Evolutionary conservation across 106 monocot genomes (phyloP).

Genomic region (Dendrobium nobile): DNA sequence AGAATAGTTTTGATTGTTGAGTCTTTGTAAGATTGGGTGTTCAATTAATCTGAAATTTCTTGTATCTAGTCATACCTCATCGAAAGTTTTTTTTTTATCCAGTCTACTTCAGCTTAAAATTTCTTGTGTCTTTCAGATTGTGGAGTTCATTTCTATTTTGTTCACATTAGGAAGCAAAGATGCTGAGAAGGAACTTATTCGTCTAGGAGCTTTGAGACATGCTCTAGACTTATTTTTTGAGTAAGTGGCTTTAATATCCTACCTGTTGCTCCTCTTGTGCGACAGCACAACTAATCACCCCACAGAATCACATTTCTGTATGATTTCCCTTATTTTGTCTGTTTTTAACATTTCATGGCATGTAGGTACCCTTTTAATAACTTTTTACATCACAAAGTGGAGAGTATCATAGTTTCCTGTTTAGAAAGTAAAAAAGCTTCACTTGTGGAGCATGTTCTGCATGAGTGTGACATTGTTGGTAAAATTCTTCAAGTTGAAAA

Average conservation of each 20-base stretch:
- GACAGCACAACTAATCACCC: not conserved
- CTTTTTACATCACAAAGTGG: constrained; percentile 90
- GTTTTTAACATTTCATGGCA: constrained; percentile 4
- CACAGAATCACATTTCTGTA: not conserved
- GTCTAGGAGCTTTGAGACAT: constrained; percentile 53
- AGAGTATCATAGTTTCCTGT: constrained; percentile 70
- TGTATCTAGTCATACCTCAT: not conserved
- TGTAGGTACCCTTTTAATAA: constrained; percentile 94
- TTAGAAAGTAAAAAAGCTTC: constrained; percentile 68
- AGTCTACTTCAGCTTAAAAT: constrained; percentile 6
- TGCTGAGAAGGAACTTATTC: constrained; percentile 62
- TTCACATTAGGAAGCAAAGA: constrained; percentile 75
- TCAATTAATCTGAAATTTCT: not conserved
- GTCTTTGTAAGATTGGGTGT: not conserved
- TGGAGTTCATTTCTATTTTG: constrained; percentile 95
- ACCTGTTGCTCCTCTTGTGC: not conserved
- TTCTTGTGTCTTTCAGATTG: constrained; percentile 55
- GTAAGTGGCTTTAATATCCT: constrained; percentile 41
- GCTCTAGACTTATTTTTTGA: constrained; percentile 85
- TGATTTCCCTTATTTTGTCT: not conserved
- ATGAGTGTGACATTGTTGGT: constrained; percentile 57
- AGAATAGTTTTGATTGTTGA: not conserved
- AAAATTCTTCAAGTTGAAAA: constrained; percentile 84
- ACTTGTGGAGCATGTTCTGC: constrained; percentile 74
- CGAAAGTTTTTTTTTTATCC: not conserved